These are phyloP conservation scores for Hypomyces rosellus DNA, from an alignment of 2,329 filamentous ascomycete genomes.

Conservation along the genomic window DNA sequence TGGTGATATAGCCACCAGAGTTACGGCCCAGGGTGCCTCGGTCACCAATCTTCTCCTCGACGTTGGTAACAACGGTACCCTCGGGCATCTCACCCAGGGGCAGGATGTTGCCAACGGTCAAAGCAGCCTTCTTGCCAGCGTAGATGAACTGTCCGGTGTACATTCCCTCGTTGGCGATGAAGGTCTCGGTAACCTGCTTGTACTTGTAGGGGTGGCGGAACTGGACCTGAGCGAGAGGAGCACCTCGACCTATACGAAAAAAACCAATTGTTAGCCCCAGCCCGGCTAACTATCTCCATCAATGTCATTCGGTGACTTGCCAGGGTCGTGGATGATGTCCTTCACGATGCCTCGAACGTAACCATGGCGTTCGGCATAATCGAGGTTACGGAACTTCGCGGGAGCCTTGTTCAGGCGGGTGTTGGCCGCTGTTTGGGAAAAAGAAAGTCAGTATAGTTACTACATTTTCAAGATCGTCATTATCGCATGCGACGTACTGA, in stretches of 20 bases:
- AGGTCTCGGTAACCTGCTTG: constrained; percentile 97
- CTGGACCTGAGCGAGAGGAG: constrained; percentile 90
- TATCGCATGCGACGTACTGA: constrained; percentile 38
- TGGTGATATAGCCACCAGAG: constrained; percentile 98
- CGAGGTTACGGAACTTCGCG: constrained; percentile 91
- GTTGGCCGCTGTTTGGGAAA: constrained; percentile 62
- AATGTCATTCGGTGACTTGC: constrained; percentile 34
- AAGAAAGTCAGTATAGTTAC: constrained; percentile 24
- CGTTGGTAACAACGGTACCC: constrained; percentile 98
- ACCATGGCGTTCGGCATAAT: constrained; percentile 94
- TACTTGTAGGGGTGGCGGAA: constrained; percentile 99
- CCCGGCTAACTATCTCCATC: constrained; percentile 13
- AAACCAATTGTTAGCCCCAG: constrained; percentile 20
- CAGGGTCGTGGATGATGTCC: constrained; percentile 98
- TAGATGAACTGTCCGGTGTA: constrained; percentile 99
- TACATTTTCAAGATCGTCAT: constrained; percentile 16
- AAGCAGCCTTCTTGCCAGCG: constrained; percentile 95
- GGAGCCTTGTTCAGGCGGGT: constrained; percentile 82
- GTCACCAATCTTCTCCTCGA: constrained; percentile 98
- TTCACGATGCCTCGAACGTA: constrained; percentile 97
- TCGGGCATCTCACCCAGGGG: constrained; percentile 91
- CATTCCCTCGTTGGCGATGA: constrained; percentile 99
- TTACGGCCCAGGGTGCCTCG: constrained; percentile 93
- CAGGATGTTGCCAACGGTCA: constrained; percentile 97
- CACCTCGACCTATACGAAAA: constrained; percentile 60